Evolutionary conservation across 805 yeast genomes (phyloP).

Genomic region (Hanseniaspora mollemarum): DNA sequence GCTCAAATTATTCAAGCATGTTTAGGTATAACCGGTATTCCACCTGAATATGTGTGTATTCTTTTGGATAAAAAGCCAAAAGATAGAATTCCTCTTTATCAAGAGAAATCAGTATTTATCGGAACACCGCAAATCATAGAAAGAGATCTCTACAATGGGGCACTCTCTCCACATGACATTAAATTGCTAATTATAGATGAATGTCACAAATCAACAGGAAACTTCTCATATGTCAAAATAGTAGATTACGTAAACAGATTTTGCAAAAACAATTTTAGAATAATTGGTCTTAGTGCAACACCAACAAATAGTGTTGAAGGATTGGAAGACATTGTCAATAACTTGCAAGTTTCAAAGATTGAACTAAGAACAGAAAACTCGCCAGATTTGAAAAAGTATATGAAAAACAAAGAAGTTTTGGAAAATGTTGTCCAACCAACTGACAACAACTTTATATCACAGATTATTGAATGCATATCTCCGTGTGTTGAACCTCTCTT

Average conservation of each 20-base stretch:
- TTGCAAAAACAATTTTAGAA: slow-evolving; percentile 51
- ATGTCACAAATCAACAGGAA: slow-evolving; percentile 88
- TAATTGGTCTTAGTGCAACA: slow-evolving; percentile 87
- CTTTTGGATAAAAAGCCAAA: slow-evolving; percentile 47
- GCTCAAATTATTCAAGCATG: slow-evolving; percentile 95
- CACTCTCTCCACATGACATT: slow-evolving; percentile 61
- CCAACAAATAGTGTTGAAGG: slow-evolving; percentile 84
- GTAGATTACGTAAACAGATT: slow-evolving; percentile 52
- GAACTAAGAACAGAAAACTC: slow-evolving; percentile 82
- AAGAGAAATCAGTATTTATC: slow-evolving; percentile 64
- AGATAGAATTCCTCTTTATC: slow-evolving; percentile 72
- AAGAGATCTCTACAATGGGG: slow-evolving; percentile 69
- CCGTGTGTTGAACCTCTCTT: slow-evolving; percentile 58
- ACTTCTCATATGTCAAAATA: slow-evolving; percentile 80
- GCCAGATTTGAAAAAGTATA: slow-evolving; percentile 65
- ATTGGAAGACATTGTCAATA: slow-evolving; percentile 72
- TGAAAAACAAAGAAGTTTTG: slow-evolving; percentile 55
- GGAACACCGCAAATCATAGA: slow-evolving; percentile 95
- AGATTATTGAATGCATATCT: slow-evolving; percentile 44
- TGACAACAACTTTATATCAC: slow-evolving; percentile 43
- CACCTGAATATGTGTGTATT: slow-evolving; percentile 66
- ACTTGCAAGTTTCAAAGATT: slow-evolving; percentile 58
- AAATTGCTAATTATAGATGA: slow-evolving; percentile 81
- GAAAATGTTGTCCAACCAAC: slow-evolving; percentile 41
- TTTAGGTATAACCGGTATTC: slow-evolving; percentile 73